Base-by-base conservation (phyloP, 805 yeast genomes). In the Komagataella mondaviorum region DNA sequence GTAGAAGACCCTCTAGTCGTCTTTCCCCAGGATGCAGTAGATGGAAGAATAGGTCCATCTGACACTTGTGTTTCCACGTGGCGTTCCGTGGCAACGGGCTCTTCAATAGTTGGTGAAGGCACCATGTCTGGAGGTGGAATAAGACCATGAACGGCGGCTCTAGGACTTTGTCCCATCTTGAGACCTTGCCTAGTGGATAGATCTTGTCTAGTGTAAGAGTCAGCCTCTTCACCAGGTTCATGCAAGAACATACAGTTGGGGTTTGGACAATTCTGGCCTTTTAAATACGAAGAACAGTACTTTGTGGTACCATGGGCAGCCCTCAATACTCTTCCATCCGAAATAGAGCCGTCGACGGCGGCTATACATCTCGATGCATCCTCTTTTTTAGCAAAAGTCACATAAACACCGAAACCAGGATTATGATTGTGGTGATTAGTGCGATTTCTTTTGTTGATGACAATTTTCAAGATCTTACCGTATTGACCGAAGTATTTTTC, bases 191-290 rank as follows among this genome's bases (percentile, higher is more conserved):
- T 84, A 3, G 93, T 85, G 4, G 89, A 81, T 60, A 87, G 72
- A 61, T 87, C 95, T 62, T 87, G 89, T 66, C 96, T 81, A 23
- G 96, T 88, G 69, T 87, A 91, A 8, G 96, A 85, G 61, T 93
- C 99, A 1, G 98, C 98, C 66, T 93, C 99, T 71, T 93, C 99
- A 53, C 99, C 99, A 6, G 99, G 99, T 68, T 93, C 99, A 66
- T 93, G 99, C 60, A 93, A 75, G 62, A 93, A 93, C 99, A 93
- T 93, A 75, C 99, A 93, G 63, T 89, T 88, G 55, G 98, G 98
- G 68, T 93, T 93, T 54, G 96, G 99, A 70, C 99, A 93, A 7
- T 93, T 84, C 64, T 88, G 95, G 44, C 96, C 97, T 58, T 97
- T 77, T 56, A 93, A 71, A 63, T 93, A 93, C 3, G 96, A 85